phyloP scores from a whole-genome alignment of 1,284 basidiomycete genomes.

The Pterula multifida region DNA sequence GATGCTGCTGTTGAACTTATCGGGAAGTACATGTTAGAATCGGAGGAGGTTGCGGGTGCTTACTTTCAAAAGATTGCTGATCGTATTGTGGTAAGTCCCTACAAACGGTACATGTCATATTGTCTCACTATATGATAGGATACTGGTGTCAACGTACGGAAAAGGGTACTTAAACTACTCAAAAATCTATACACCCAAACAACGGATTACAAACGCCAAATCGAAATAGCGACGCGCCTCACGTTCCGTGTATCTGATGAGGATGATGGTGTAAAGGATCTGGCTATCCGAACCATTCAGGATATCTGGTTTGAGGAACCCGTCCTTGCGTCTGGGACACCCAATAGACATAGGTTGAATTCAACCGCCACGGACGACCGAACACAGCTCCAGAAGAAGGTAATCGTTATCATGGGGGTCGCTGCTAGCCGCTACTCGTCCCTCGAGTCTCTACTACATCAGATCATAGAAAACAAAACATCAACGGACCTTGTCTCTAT shows the following conservation, averaged over 20 bases:
- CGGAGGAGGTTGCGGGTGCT: conserved; percentile 70
- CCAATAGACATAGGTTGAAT: conserved; percentile 24
- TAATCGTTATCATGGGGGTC: conserved; percentile 76
- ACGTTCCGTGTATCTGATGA: conserved; percentile 82
- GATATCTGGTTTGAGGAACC: conserved; percentile 70
- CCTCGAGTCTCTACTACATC: conserved; percentile 75
- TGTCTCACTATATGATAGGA: conserved; percentile 39
- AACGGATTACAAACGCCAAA: conserved; percentile 43
- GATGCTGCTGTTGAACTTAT: conserved; percentile 94
- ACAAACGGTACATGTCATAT: conserved; percentile 1
- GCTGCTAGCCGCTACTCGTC: conserved; percentile 74
- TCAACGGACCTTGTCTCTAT: conserved; percentile 37
- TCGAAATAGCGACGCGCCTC: conserved; percentile 79
- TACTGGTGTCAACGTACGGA: conserved; percentile 84
- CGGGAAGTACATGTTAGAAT: conserved; percentile 87
- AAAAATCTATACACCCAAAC: conserved; percentile 70
- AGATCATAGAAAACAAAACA: conserved; percentile 59
- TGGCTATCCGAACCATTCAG: conserved; percentile 79
- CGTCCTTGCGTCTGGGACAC: conserved; percentile 13
- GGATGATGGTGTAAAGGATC: conserved; percentile 86
- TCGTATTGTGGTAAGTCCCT: conserved; percentile 65
- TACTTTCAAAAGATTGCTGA: conserved; percentile 83
- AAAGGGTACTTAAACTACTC: conserved; percentile 89
- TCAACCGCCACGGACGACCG: conserved; percentile 30
- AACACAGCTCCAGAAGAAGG: conserved; percentile 41